Percentiles rank a stretch among this genome's conserved stretches.
These are phyloP conservation scores for Arctium minus DNA, from an alignment of 129 eudicot genomes.

Conservation along the genomic window DNA sequence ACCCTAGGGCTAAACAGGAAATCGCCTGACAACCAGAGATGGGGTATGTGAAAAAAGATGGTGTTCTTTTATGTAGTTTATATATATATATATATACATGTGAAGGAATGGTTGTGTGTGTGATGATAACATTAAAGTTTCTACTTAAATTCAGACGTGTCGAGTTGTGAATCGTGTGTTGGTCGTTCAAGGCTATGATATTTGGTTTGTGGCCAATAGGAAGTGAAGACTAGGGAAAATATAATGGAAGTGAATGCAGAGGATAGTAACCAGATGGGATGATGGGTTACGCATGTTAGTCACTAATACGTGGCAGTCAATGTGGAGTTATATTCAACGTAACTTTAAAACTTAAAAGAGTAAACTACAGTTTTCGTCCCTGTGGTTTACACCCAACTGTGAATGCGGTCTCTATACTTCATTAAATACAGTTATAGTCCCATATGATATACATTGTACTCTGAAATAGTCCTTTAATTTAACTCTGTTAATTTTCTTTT, in stretches of 20 bases:
- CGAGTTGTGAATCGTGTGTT: background rate
- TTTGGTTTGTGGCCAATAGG: background rate
- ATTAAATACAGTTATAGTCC: too few species aligned
- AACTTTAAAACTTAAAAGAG: background rate
- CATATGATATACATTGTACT: too few species aligned
- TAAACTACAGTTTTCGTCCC: too few species aligned
- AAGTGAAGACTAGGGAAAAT: background rate
- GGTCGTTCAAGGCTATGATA: background rate
- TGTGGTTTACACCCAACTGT: too few species aligned
- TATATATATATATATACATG: background rate
- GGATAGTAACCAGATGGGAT: background rate
- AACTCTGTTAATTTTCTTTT: too few species aligned
- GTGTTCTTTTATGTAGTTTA: background rate
- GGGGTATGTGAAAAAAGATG: constrained; percentile 8
- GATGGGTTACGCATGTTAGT: constrained; percentile 17
- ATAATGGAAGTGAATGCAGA: constrained; percentile 14
- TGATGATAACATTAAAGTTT: too few species aligned
- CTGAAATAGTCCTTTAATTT: too few species aligned
- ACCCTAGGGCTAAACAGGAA: constrained; percentile 25
- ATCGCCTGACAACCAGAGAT: constrained; percentile 28
- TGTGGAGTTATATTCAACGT: background rate
- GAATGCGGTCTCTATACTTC: too few species aligned
- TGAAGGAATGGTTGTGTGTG: background rate
- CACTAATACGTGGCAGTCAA: background rate
- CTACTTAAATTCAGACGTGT: background rate